Evolutionary conservation across 2,329 filamentous ascomycete species (phyloP).

Genomic region (Epichloe brachyelytri): DNA sequence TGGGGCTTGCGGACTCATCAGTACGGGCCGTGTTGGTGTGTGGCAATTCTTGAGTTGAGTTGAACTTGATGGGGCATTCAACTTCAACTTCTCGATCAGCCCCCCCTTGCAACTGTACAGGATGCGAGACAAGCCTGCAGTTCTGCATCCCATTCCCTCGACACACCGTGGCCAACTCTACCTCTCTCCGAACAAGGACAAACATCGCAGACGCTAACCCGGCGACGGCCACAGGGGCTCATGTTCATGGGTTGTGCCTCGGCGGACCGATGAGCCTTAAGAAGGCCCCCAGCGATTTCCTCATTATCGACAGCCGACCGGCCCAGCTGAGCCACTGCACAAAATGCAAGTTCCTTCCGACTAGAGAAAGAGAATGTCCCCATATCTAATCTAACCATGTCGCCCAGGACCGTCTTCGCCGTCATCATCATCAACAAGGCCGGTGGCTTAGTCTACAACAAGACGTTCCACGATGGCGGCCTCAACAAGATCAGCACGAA

Average conservation of each 20-base stretch:
- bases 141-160: neutral
- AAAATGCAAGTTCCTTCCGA: neutral
- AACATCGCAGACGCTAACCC: neutral
- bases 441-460: constrained; percentile 90
- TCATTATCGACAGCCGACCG: neutral
- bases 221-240: neutral
- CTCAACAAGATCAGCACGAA: constrained; percentile 86
- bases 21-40: neutral
- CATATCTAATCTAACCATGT: neutral
- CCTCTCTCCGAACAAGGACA: too few relatives aligned
- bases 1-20: neutral
- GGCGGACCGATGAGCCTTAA: constrained; percentile 8
- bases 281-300: neutral
- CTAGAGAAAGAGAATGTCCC: neutral
- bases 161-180: neutral
- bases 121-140: neutral
- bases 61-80: neutral
- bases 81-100: neutral
- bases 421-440: constrained; percentile 99
- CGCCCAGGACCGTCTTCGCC: constrained; percentile 73
- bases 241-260: constrained; percentile 3
- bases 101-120: neutral
- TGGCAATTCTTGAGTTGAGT: too few relatives aligned
- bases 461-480: constrained; percentile 74
- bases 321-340: neutral